Evolutionary conservation across 352 stramenopile species (phyloP).

Genomic region (Phytophthora sojae): DNA sequence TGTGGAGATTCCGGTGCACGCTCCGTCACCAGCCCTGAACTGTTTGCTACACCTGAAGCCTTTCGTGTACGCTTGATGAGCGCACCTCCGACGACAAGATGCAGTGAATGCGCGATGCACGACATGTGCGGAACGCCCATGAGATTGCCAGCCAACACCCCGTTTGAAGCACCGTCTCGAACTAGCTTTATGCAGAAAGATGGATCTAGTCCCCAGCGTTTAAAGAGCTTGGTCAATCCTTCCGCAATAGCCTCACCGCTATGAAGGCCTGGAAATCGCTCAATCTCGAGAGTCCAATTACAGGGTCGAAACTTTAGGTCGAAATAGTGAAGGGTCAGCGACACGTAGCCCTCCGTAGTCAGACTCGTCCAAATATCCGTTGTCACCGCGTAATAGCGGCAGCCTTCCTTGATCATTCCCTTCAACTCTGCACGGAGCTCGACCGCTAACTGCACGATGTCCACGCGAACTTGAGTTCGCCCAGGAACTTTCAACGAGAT

Average conservation of each 20-base stretch:
- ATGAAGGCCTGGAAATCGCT: constrained; percentile 1
- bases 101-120: background rate
- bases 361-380: background rate
- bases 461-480: background rate
- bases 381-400: background rate
- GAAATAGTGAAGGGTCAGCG: background rate
- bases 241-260: background rate
- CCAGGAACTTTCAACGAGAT: background rate
- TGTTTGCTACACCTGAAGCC: background rate
- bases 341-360: background rate
- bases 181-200: background rate
- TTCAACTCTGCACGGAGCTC: background rate
- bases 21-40: background rate
- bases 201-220: background rate
- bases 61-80: background rate
- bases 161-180: background rate
- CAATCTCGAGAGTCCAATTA: constrained; percentile 1
- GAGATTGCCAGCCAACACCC: background rate
- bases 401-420: background rate
- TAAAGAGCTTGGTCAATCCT: background rate
- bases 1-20: background rate
- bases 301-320: constrained; percentile 1
- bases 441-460: background rate
- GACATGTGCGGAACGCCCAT: background rate
- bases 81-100: background rate